These are phyloP conservation scores for Apiotrichum mycotoxinovorans DNA, from an alignment of 1,284 basidiomycete species.

Conservation along the genomic window DNA sequence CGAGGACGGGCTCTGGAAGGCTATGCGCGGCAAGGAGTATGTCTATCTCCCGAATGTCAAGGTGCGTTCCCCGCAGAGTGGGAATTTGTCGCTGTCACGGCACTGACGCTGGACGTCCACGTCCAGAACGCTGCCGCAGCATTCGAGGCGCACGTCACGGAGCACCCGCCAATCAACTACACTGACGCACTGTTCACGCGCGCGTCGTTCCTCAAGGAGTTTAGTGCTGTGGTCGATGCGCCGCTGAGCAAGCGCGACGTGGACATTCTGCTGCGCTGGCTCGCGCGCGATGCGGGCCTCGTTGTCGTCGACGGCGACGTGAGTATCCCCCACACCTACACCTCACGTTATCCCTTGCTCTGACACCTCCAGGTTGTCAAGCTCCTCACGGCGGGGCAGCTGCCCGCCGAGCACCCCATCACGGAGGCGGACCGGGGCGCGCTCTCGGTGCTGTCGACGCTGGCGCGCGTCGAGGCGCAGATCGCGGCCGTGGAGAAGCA, in stretches of 20 bases:
- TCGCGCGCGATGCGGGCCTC: conserved; percentile 68
- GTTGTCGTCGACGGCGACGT: conserved; percentile 66
- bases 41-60: conserved; percentile 58
- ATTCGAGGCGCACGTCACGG: conserved; percentile 56
- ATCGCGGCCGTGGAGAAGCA: conserved; percentile 53
- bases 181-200: conserved; percentile 64
- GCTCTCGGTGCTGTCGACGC: conserved; percentile 35
- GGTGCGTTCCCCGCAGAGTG: conserved; percentile 21
- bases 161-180: conserved; percentile 55
- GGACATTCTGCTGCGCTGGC: conserved; percentile 67
- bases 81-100: neutral
- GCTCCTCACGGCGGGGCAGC: conserved; percentile 56
- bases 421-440: conserved; percentile 47
- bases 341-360: neutral
- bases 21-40: conserved; percentile 63
- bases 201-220: conserved; percentile 62
- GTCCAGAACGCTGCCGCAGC: conserved; percentile 57
- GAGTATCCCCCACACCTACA: conserved; percentile 26
- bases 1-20: conserved; percentile 64
- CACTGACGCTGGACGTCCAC: conserved; percentile 9
- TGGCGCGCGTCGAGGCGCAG: conserved; percentile 48
- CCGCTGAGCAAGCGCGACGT: conserved; percentile 51
- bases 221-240: conserved; percentile 49
- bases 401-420: conserved; percentile 36
- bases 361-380: conserved; percentile 62